Base-by-base conservation (phyloP, 1,284 basidiomycete species). In the Salmacisia buchloeana region DNA sequence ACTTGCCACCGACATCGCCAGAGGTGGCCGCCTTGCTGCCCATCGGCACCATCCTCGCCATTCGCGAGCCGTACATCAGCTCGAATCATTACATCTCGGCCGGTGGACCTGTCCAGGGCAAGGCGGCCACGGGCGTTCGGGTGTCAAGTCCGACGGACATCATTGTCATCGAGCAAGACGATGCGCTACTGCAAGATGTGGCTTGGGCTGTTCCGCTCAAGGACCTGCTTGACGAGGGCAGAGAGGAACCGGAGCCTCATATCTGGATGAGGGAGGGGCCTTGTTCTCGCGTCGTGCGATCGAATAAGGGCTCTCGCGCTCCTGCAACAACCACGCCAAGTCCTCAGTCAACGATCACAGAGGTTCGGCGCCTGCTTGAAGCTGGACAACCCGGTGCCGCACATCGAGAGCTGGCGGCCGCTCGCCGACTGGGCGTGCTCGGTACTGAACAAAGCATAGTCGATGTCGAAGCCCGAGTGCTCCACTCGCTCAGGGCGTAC, bases 131-230 rank as follows among this genome's bases (percentile, higher is more conserved):
- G 0, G 77, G 77, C 1, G 59, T 79, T 33, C 70, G 76, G 6
- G 67, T 78, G 7, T 77, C 78, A 36, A 77, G 75, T 12, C 76
- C 76, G 2, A 74, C 76, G 18, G 77, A 79, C 41, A 64, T 79
- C 9, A 63, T 67, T 27, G 63, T 79, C 25, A 60, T 78, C 9
- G 67, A 71, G 33, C 36, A 58, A 2, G 58, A 58, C 4, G 64
- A 71, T 27, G 58, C 46, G 0, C 15, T 69, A 6, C 23, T 72
- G 5, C 41, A 57, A 12, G 61, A 57, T 0, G 63, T 63, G 1
- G 21, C 39, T 2, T 73, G 74, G 71, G 64, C 65, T 25, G 38
- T 61, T 52, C 63, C 9, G 49, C 69, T 2, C 41, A 39, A 7
- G 52, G 60, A 7, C 43, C 66, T 5, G 27, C 60, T n/a, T 4